Evolutionary conservation across 768 basidiomycete species (phyloP), one percentile per base, ranked within the genome.

Genomic region (Leccinum aurantiacum): DNA sequence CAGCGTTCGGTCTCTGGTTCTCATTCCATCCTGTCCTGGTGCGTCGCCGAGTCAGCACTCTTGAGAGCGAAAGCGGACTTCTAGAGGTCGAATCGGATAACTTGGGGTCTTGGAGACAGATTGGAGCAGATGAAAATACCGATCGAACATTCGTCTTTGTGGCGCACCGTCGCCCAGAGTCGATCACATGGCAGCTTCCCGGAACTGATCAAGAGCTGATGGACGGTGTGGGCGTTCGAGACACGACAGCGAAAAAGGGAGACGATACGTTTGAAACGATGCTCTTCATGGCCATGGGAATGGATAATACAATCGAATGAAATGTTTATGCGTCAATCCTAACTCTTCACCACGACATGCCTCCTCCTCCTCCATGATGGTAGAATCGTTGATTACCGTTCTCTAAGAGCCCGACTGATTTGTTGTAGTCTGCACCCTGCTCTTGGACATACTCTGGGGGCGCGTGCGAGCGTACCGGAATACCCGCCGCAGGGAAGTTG

Each of bases 1-100:
- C 79, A 4, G 86, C 87, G 2, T 91, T 94, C 63, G 91, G 91
- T 19, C 72, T 89, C 19, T 93, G 89, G 89, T 92, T 90, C 72
- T 66, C 77, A 22, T 91, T 84, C 61, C 67, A 73, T 47, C 88
- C 86, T 4, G 82, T 88, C 5, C 74, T 87, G 15, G 68, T 67
- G 11, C 76, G 54, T 22, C 22, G 27, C 15, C 44, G 46, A 5
- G 47, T 24, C 47, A 33, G 13, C 22, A 9, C 11, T 14, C 10
- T 14, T 14, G 19, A 33, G 22, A 27, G 15, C 38, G 9, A n/a
- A 33, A 29, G 29, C 2, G 24, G 6, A 24, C 11, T 17, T 24
- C 6, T 11, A 3, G 53, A 37, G 13, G 63, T 33, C 8, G 35
- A 11, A 13, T 14, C 22, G 13, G 33, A 60, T 19, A 5, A 13